phyloP scores from a whole-genome alignment of 176 grass and related monocot genomes.

The Chrysopogon serrulatus region DNA sequence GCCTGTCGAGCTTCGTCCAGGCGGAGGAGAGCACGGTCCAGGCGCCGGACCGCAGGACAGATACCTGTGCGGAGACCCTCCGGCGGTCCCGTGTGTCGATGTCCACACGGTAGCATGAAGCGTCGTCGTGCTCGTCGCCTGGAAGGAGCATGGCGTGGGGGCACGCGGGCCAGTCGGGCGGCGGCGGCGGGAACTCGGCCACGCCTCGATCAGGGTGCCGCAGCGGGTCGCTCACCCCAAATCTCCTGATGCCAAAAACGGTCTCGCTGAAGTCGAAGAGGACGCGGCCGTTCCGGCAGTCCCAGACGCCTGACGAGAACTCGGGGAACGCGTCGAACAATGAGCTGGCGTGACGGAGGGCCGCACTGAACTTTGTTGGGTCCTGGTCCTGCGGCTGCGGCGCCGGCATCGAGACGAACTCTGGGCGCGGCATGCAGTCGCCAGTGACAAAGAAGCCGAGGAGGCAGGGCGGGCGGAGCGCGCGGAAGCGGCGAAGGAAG shows the following conservation, averaged over 20 bases:
- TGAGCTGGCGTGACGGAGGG: background rate
- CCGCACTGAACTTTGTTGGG: background rate
- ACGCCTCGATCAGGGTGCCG: background rate
- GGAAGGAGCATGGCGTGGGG: background rate
- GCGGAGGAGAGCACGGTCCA: background rate
- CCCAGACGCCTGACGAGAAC: background rate
- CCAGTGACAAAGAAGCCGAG: background rate
- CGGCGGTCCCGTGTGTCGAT: background rate
- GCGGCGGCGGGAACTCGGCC: background rate
- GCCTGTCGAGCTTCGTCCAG: background rate
- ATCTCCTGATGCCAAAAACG: no score
- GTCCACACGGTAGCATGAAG: background rate
- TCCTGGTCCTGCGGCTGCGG: background rate
- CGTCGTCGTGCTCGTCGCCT: background rate
- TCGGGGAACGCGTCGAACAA: background rate
- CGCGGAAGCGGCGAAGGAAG: no score
- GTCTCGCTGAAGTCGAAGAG: background rate
- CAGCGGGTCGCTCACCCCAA: background rate
- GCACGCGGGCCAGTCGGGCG: no score
- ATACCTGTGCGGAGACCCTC: background rate
- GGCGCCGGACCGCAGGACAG: background rate
- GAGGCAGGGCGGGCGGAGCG: no score
- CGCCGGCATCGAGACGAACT: background rate
- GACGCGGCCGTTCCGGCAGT: background rate
- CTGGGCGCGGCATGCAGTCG: background rate